phyloP scores from a whole-genome alignment of 768 basidiomycete genomes.

The Lactarius pseudohatsudake region DNA sequence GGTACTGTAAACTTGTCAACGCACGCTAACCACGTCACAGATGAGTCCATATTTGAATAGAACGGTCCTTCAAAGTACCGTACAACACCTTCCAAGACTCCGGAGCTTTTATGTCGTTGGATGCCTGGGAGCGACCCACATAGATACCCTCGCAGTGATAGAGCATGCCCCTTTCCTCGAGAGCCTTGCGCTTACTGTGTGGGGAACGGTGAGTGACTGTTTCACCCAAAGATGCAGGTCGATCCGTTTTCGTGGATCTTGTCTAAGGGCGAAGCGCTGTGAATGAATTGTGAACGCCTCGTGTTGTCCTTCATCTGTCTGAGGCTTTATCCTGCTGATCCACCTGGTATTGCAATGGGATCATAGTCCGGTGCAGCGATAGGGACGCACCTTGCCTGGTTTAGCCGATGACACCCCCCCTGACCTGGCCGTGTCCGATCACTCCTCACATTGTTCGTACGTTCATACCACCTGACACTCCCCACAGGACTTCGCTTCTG shows the following conservation, averaged over 20 bases:
- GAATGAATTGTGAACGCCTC: constrained; percentile 2
- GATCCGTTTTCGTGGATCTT: constrained; percentile 5
- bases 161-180: constrained; percentile 53
- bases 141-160: constrained; percentile 46
- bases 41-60: constrained; percentile 56
- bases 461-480: constrained; percentile 40
- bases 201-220: constrained; percentile 52
- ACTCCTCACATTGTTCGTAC: constrained; percentile 32
- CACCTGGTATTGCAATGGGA: background rate
- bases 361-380: background rate
- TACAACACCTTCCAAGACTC: constrained; percentile 53
- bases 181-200: constrained; percentile 59
- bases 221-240: constrained; percentile 2
- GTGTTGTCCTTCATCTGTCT: constrained; percentile 1
- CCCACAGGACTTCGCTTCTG: constrained; percentile 27
- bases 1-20: constrained; percentile 19
- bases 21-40: constrained; percentile 38
- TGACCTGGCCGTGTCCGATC: constrained; percentile 14
- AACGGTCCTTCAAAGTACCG: constrained; percentile 45
- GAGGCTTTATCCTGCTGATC: background rate
- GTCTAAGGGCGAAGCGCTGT: constrained; percentile 6
- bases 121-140: constrained; percentile 59
- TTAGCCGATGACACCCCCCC: constrained; percentile 6
- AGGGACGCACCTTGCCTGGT: constrained; percentile 4
- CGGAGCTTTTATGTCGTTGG: constrained; percentile 58